phyloP scores from a whole-genome alignment of 1,139 yeast genomes.

The Yamadazyma siamensis region DNA sequence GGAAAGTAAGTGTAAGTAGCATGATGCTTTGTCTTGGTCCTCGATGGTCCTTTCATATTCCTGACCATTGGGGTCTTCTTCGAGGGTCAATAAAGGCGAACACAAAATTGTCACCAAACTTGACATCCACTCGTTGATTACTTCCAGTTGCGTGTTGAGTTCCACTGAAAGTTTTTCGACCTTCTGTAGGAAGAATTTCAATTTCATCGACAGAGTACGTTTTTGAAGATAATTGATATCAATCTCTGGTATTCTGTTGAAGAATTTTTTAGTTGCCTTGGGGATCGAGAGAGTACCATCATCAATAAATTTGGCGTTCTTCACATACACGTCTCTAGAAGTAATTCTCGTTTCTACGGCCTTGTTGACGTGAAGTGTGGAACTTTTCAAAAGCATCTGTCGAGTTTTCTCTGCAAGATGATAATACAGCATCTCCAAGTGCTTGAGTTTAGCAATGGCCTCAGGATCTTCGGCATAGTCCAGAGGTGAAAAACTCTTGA shows the following conservation, averaged over 20 bases:
- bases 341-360: conserved; percentile 24
- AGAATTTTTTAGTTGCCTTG: conserved; percentile 33
- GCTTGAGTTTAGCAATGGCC: conserved; percentile 7
- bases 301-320: conserved; percentile 18
- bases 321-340: conserved; percentile 20
- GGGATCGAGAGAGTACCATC: conserved; percentile 31
- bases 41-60: conserved; percentile 74
- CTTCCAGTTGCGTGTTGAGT: conserved; percentile 55
- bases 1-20: conserved; percentile 61
- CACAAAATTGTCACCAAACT: conserved; percentile 44
- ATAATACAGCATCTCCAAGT: conserved; percentile 44
- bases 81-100: conserved; percentile 43
- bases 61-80: conserved; percentile 61
- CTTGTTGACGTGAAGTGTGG: conserved; percentile 34
- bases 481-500: background rate
- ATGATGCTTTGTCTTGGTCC: conserved; percentile 68
- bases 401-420: conserved; percentile 63
- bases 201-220: conserved; percentile 19
- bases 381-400: conserved; percentile 45
- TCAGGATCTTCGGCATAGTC: conserved; percentile 1
- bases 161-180: conserved; percentile 24
- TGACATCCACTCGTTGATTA: conserved; percentile 54
- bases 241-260: conserved; percentile 29
- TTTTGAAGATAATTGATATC: conserved; percentile 15
- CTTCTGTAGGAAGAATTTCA: conserved; percentile 18